Evolutionary conservation across 2,329 filamentous ascomycete species (phyloP).

Genomic region (Hypocreales sp.): DNA sequence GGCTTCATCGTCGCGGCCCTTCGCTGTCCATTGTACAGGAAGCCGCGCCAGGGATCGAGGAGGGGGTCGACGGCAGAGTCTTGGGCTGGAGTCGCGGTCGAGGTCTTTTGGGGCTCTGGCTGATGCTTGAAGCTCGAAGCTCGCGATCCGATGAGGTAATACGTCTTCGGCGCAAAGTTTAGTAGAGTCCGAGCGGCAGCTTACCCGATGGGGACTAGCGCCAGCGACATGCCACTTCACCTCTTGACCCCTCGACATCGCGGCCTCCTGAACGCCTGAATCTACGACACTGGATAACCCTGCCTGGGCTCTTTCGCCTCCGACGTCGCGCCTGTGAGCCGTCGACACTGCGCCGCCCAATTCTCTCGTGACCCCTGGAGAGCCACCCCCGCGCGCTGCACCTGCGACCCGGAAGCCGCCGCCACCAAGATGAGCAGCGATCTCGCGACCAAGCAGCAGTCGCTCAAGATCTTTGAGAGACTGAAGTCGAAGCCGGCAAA

Average conservation of each 20-base stretch:
- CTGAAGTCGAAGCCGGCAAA: slow-evolving; percentile 88
- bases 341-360: too few relatives aligned
- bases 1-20: slow-evolving; percentile 30
- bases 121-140: too few relatives aligned
- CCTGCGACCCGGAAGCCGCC: not conserved
- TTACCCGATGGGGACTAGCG: slow-evolving; percentile 20
- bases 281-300: too few relatives aligned
- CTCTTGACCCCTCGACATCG: slow-evolving; percentile 14
- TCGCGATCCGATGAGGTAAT: too few relatives aligned
- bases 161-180: slow-evolving; percentile 20
- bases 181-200: slow-evolving; percentile 10
- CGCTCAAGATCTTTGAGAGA: slow-evolving; percentile 95
- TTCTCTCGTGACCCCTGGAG: not conserved
- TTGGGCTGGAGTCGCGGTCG: too few relatives aligned
- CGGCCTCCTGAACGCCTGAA: slow-evolving; percentile 17
- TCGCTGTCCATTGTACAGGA: slow-evolving; percentile 17
- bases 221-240: slow-evolving; percentile 26
- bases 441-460: slow-evolving; percentile 85
- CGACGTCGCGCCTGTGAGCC: too few relatives aligned
- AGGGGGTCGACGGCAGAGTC: too few relatives aligned
- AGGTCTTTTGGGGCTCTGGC: too few relatives aligned
- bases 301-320: too few relatives aligned
- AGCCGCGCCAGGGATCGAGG: too few relatives aligned
- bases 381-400: not conserved
- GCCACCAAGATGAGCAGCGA: slow-evolving; percentile 39